A percentile compares a stretch with the other conserved stretches of the same genome.
phyloP scores from a whole-genome alignment of 805 yeast genomes.

The Clavispora phyllophila region DNA sequence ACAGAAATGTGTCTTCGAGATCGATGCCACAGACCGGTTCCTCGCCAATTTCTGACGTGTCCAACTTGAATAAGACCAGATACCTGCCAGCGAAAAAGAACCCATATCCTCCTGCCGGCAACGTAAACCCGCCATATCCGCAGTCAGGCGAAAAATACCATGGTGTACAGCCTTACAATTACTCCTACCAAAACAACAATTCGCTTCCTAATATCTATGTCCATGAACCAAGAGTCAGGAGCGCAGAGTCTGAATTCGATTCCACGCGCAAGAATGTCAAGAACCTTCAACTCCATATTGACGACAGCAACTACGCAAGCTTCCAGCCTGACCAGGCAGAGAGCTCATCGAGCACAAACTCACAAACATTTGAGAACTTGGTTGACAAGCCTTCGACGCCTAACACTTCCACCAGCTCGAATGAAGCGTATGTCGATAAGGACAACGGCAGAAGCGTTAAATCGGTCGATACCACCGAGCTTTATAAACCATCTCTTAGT shows the following conservation, averaged over 20 bases:
- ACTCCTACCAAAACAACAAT: not conserved
- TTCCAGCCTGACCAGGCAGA: not conserved
- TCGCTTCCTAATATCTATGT: not conserved
- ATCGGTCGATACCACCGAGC: slow-evolving; percentile 7
- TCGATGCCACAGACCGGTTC: not conserved
- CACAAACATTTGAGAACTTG: slow-evolving; percentile 1
- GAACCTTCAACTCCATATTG: slow-evolving; percentile 9
- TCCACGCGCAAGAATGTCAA: slow-evolving; percentile 8
- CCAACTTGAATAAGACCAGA: not conserved
- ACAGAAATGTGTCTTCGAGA: not conserved
- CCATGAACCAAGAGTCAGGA: not conserved
- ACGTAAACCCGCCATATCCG: not conserved
- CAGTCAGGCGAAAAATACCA: not conserved
- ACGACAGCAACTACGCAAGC: slow-evolving; percentile 5
- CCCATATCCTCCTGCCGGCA: not conserved
- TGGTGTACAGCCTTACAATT: not conserved
- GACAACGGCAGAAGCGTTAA: slow-evolving; percentile 3
- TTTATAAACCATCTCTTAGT: slow-evolving; percentile 4
- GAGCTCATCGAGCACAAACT: slow-evolving; percentile 2
- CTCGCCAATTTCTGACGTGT: not conserved
- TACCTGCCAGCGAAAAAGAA: not conserved
- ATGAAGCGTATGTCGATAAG: not conserved
- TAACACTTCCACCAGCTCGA: slow-evolving; percentile 7
- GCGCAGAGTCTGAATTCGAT: not conserved
- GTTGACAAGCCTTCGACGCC: slow-evolving; percentile 3